A percentile compares a stretch with the other conserved stretches of the same genome.
These are phyloP conservation scores for Dendrobium huoshanense DNA, from an alignment of 106 monocot species.

Conservation along the genomic window DNA sequence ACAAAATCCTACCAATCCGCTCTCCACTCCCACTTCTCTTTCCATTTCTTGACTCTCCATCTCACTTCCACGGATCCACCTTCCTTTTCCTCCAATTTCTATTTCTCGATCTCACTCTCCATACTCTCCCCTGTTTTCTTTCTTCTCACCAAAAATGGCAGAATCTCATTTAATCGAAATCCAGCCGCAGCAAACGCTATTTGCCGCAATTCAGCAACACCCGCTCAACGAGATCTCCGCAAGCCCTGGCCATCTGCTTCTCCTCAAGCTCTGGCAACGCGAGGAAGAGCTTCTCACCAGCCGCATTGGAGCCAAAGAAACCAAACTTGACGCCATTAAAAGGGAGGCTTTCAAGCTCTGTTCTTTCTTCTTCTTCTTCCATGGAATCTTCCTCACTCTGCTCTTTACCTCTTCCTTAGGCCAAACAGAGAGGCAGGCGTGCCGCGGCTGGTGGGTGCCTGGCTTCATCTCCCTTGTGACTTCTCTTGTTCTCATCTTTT, in stretches of 20 bases:
- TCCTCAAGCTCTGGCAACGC: constrained; percentile 83
- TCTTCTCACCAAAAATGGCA: constrained; percentile 2
- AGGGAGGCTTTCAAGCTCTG: constrained; percentile 74
- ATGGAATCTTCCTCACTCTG: constrained; percentile 61
- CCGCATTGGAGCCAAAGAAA: constrained; percentile 31
- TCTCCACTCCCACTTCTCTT: not conserved
- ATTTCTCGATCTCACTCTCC: not conserved
- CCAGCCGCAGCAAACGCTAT: not conserved
- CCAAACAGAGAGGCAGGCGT: not conserved
- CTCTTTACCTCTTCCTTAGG: constrained; percentile 50
- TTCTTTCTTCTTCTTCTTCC: constrained; percentile 79
- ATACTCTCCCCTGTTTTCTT: constrained; percentile 1
- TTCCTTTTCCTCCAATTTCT: not conserved
- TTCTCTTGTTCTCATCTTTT: constrained; percentile 43
- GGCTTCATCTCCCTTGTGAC: constrained; percentile 46
- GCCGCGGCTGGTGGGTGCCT: constrained; percentile 67
- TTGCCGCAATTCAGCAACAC: constrained; percentile 29
- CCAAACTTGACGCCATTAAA: constrained; percentile 38
- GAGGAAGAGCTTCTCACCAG: constrained; percentile 50
- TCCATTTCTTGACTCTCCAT: not conserved
- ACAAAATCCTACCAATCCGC: not conserved
- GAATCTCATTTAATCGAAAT: constrained; percentile 37
- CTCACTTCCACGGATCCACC: not conserved
- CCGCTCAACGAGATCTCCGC: constrained; percentile 70
- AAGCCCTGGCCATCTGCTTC: constrained; percentile 86